Base-by-base conservation (phyloP, 2,329 filamentous ascomycete species). In the Monosporascus ibericus region DNA sequence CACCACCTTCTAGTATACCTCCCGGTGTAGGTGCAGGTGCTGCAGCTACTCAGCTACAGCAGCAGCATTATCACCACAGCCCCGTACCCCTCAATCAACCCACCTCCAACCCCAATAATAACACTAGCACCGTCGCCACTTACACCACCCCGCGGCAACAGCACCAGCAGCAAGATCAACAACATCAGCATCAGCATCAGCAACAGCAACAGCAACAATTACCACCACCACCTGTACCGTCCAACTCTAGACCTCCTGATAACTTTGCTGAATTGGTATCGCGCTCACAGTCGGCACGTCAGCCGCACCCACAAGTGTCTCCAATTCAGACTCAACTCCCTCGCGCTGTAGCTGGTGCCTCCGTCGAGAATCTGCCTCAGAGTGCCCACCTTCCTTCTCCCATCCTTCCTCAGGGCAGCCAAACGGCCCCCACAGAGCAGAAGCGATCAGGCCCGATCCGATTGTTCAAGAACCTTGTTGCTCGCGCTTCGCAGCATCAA, bases 381-480 rank as follows among this genome's bases (percentile, higher is more conserved):
- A 64, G 65, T 30, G 53, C 65, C 48, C 59, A 60, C 42, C 48
- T 53, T 50, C 52, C 58, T 34, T 68, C 65, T 27, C 63, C 65
- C 46, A 52, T 64, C 30, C 46, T 58, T 48, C 50, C 58, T 44
- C 53, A 55, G 24, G 56, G 48, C 50, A 60, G 51, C 54, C 62
- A 62, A 63, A 58, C 62, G 47, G 57, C 57, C 61, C 54, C 63
- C 68, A 65, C 67, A 50, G 68, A 79, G 63, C 52, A 61, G 54
- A 77, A 78, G 62, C 75, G 76, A 55, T 79, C 75, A 44, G 75
- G 77, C 44, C 75, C 78, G 30, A 5, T 34, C 58, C 78, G 76
- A 61, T 67, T 81, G 55, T 75, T 82, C 66, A 81, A 76, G 67
- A 78, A 74, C 59, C 76, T 82, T 57, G 74, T 81, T 58, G 72